A percentile compares a stretch with the other conserved stretches of the same genome.
These are phyloP conservation scores for Phragmites australis DNA, from an alignment of 176 grass and related monocot species.

Conservation along the genomic window DNA sequence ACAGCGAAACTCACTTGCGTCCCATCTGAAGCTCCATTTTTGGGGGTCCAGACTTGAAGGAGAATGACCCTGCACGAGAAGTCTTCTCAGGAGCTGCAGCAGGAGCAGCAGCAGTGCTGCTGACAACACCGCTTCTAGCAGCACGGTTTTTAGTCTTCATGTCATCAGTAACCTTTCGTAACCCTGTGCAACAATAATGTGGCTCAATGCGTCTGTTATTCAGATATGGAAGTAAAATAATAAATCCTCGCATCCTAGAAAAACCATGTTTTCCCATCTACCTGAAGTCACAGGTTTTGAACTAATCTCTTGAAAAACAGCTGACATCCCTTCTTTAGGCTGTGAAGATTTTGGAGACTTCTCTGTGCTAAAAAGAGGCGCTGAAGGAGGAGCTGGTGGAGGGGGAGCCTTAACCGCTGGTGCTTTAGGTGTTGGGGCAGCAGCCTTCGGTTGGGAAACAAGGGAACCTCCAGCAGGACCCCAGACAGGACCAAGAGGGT, in stretches of 20 bases:
- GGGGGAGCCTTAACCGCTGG: conserved; percentile 48
- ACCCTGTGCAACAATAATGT: conserved; percentile 47
- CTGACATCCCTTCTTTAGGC: conserved; percentile 86
- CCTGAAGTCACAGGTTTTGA: conserved; percentile 76
- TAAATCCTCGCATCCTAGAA: background rate
- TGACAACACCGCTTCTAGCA: conserved; percentile 80
- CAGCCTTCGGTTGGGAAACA: conserved; percentile 53
- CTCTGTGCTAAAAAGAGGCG: conserved; percentile 65
- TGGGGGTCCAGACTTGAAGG: conserved; percentile 65
- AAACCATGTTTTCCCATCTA: conserved; percentile 37
- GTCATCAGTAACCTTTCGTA: conserved; percentile 89
- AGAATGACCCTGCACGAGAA: conserved; percentile 59
- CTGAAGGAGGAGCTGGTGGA: conserved; percentile 67
- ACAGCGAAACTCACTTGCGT: conserved; percentile 68
- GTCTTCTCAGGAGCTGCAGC: conserved; percentile 55
- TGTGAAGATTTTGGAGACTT: conserved; percentile 50
- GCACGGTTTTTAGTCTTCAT: conserved; percentile 92
- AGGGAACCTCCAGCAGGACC: conserved; percentile 42
- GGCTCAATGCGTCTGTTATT: conserved; percentile 14
- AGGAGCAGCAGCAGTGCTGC: conserved; percentile 23
- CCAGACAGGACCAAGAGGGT: conserved; percentile 86
- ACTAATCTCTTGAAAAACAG: conserved; percentile 92
- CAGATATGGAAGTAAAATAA: background rate
- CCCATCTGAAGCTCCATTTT: conserved; percentile 99
- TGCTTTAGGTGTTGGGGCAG: conserved; percentile 60